phyloP scores from a whole-genome alignment of 2,329 filamentous ascomycete species.

The Fusarium phyllophilum region DNA sequence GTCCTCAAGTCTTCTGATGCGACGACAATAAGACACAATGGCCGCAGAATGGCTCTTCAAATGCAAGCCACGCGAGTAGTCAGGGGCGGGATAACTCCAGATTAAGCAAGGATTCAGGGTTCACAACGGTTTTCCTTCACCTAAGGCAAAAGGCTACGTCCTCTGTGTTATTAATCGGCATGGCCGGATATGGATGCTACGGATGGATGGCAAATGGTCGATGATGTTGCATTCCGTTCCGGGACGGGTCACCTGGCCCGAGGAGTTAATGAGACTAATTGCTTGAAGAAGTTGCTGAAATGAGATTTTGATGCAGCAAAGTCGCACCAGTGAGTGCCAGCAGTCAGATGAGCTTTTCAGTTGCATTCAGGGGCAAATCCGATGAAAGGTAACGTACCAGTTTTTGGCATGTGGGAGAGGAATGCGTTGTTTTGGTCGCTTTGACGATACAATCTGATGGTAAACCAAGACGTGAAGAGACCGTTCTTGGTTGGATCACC shows the following conservation, averaged over 20 bases:
- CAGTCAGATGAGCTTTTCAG: not conserved
- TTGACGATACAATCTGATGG: not conserved
- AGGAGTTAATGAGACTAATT: not conserved
- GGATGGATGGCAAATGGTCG: constrained; percentile 9
- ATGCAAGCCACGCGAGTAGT: constrained; percentile 25
- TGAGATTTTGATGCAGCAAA: constrained; percentile 30
- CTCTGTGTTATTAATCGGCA: constrained; percentile 19
- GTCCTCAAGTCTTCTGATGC: not conserved
- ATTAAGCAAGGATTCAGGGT: constrained; percentile 20
- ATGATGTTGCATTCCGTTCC: constrained; percentile 15
- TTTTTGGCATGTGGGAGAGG: not conserved
- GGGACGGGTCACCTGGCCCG: constrained; percentile 23
- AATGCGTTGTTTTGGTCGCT: not conserved
- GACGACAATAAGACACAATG: not conserved
- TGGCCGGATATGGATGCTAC: constrained; percentile 15
- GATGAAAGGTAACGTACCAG: not conserved
- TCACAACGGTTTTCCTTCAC: constrained; percentile 21
- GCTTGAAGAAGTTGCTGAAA: constrained; percentile 6
- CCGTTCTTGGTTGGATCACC: constrained; percentile 1
- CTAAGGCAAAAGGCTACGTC: not conserved
- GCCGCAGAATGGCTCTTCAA: not conserved
- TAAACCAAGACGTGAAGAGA: not conserved
- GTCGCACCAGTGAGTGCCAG: constrained; percentile 10
- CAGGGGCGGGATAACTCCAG: constrained; percentile 26
- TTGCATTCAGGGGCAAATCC: constrained; percentile 10